Base-by-base conservation (phyloP, 2,329 filamentous ascomycete species). In the Celoporthe dispersa region DNA sequence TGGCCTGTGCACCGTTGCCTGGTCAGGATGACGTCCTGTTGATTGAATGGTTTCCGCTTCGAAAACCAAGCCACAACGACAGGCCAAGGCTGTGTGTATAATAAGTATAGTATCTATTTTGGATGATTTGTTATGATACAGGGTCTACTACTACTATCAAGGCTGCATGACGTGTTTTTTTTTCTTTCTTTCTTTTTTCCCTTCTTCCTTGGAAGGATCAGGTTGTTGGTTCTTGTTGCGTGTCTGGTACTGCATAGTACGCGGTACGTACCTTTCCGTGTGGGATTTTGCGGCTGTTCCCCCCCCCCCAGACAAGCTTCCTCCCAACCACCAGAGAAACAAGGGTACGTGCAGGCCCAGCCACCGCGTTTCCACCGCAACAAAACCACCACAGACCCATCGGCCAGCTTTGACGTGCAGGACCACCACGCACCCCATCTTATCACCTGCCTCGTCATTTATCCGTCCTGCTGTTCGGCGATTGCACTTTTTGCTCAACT, bases 351-450 rank as follows among this genome's bases (percentile, higher is more conserved):
- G 63, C 69, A 61, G 39, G 51, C 37, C 70, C 70, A 71, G 70
- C 70, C 70, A 71, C 66, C 70, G 68, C 68, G 70, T 71, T 71
- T 71, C 70, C 70, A 68, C 68, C 66, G 60, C 60, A 71, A 71
- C 70, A 68, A 69, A 67, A 69, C 66, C 28, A 57, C 12, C 33
- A 67, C 65, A 55, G 44, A n/a, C 44, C n/a, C 65, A 62, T 53
- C 33, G 64, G 68, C 48, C 69, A 64, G 19, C 51, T 67, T 68
- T n/a, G 59, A 68, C 65, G 55, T 59, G 51, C 68, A 64, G 39
- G 28, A 63, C 35, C 55, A 51, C 44, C 63, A 51, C 64, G 33
- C 39, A 14, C 19, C 57, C 22, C 35, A 67, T 44, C 31, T 39
- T 48, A 48, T 16, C 41, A 16, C 19, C 41, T 44, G 41, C 41